Percentiles rank a stretch among this genome's conserved stretches.
phyloP scores from a whole-genome alignment of 768 basidiomycete species.

The Leucocoprinus sp. region DNA sequence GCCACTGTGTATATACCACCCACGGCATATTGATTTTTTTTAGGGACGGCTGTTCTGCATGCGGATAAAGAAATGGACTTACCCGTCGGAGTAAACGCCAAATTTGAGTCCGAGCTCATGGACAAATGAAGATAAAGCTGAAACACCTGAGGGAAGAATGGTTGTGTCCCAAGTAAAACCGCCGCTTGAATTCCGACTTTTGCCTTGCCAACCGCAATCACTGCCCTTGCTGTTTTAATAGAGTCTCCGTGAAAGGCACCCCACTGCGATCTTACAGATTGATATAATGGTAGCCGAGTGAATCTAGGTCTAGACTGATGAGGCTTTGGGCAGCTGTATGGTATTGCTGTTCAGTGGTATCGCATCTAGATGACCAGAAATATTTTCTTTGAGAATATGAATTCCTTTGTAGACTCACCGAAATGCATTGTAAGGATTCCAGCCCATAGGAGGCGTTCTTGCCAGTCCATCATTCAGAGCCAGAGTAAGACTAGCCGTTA shows the following conservation, averaged over 20 bases:
- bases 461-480: constrained; percentile 33
- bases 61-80: constrained; percentile 1
- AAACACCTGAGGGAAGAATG: constrained; percentile 29
- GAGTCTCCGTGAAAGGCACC: not conserved
- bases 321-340: constrained; percentile 30
- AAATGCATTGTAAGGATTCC: constrained; percentile 42
- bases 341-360: constrained; percentile 34
- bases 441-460: constrained; percentile 37
- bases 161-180: constrained; percentile 37
- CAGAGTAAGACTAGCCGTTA: constrained; percentile 11
- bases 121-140: constrained; percentile 29
- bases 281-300: constrained; percentile 34
- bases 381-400: not conserved
- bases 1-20: constrained; percentile 23
- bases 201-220: constrained; percentile 46
- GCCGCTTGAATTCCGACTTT: constrained; percentile 29
- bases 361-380: constrained; percentile 29
- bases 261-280: constrained; percentile 26
- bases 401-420: constrained; percentile 21
- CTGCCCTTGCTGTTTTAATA: constrained; percentile 16
- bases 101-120: constrained; percentile 43
- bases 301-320: constrained; percentile 27
- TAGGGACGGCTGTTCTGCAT: no score
- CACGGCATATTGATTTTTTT: not conserved
- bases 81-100: constrained; percentile 54